Base-by-base conservation (phyloP, 2,329 filamentous ascomycete species). In the Botrytis fragariae region DNA sequence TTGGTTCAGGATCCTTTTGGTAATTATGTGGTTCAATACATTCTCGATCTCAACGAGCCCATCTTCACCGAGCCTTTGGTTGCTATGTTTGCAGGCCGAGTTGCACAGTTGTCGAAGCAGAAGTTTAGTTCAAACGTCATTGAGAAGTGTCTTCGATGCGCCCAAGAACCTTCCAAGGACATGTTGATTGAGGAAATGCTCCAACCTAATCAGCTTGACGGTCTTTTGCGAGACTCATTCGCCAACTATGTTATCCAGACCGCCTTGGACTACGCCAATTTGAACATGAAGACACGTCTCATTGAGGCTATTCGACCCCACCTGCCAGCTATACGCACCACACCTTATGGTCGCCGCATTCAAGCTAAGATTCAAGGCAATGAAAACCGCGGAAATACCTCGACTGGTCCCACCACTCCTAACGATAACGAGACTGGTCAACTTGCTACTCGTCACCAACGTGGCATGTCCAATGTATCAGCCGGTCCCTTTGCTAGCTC, bases 111-210 rank as follows among this genome's bases (percentile, higher is more conserved):
- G 25, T 98, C 96, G 9, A 95, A 94, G 82, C 96, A 99, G 85
- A 99, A 99, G 84, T 99, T 99, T 85, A 98, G 94, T 84, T 98
- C 96, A 80, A 99, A 99, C 79, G 96, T 99, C 73, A 95, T 99
- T 76, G 96, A 99, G 85, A 99, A 99, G 83, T 95, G 93, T 79
- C 85, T 98, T 74, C 94, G 96, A 73, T 97, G 94, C 81, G 91
- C 95, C 51, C 90, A 92, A 74, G 86, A 90, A 37, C 85, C 88
- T 16, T 92, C 92, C 69, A 94, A 92, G 81, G 92, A 94, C 78
- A 87, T 91, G 82, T 91, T 99, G 83, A 92, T 98, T 74, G 89
- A 92, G 51, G 96, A 98, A 84, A 91, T 99, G 80, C 86, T 92
- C 68, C 81, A 91, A 73, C 88, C 91, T 4, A 87, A 87, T 73